Evolutionary conservation across 1,139 yeast genomes (phyloP).

Genomic region (Hansenula sp.): DNA sequence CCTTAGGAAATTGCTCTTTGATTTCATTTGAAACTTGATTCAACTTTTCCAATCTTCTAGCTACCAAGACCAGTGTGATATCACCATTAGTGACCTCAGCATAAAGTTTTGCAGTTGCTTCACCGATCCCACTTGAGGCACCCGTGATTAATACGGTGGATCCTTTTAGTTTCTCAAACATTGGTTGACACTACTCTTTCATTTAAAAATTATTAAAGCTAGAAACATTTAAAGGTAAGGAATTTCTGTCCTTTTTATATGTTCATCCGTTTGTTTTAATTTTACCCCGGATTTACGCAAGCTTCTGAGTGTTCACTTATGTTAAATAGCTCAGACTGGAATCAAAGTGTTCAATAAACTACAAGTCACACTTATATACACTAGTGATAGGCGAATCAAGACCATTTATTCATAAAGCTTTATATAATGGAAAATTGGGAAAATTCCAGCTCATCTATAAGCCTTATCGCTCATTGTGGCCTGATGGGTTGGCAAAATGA

Average conservation of each 20-base stretch:
- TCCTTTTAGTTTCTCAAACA: conserved; percentile 16
- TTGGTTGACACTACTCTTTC: not conserved
- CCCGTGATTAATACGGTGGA: conserved; percentile 55
- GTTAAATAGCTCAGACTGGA: not conserved
- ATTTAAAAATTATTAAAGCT: no score
- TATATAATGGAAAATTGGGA: not conserved
- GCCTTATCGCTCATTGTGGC: conserved; percentile 34
- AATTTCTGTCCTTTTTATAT: not conserved
- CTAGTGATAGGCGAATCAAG: no score
- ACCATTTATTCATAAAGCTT: not conserved
- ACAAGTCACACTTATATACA: no score
- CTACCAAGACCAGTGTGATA: conserved; percentile 61
- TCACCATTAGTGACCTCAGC: conserved; percentile 48
- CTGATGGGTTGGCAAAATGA: conserved; percentile 66
- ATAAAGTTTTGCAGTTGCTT: conserved; percentile 50
- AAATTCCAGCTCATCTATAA: conserved; percentile 8
- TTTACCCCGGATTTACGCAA: conserved; percentile 2
- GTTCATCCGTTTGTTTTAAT: no score
- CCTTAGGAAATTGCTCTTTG: conserved; percentile 39
- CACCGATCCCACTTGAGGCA: conserved; percentile 66
- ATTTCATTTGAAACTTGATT: conserved; percentile 25
- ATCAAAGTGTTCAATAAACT: no score
- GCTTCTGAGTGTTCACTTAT: not conserved
- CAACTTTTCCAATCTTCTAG: conserved; percentile 51
- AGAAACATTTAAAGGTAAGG: not conserved